These are phyloP conservation scores for Plasmodium blacklocki DNA, from an alignment of 169 alveolate species.

Conservation along the genomic window DNA sequence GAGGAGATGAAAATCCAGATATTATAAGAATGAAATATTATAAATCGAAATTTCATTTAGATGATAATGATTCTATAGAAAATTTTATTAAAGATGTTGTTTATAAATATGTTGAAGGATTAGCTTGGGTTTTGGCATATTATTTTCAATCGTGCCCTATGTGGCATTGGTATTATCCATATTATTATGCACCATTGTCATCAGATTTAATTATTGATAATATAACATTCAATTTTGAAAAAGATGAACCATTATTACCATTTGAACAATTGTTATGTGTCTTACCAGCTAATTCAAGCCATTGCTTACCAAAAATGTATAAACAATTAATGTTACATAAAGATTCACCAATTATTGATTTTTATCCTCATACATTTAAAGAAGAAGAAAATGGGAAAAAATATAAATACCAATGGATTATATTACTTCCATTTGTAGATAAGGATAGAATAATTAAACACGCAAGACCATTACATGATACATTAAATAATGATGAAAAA, in stretches of 20 bases:
- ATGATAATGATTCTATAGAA: conserved; percentile 51
- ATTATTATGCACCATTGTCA: conserved; percentile 99
- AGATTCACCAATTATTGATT: conserved; percentile 85
- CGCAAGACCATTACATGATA: conserved; percentile 84
- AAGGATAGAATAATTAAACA: conserved; percentile 80
- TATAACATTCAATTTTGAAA: conserved; percentile 79
- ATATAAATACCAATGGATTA: conserved; percentile 90
- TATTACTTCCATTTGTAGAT: conserved; percentile 90
- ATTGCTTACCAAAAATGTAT: conserved; percentile 92
- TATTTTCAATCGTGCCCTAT: conserved; percentile 95
- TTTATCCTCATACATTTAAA: conserved; percentile 85
- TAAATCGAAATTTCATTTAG: conserved; percentile 66
- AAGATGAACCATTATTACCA: conserved; percentile 95
- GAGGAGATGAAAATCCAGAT: conserved; percentile 68
- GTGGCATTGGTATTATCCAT: conserved; percentile 99
- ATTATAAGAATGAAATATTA: conserved; percentile 47
- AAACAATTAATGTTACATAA: conserved; percentile 82
- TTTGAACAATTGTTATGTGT: conserved; percentile 97
- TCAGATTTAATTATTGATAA: conserved; percentile 90
- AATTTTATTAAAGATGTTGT: conserved; percentile 77
- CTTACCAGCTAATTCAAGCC: conserved; percentile 96
- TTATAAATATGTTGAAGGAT: conserved; percentile 94
- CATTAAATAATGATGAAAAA: conserved; percentile 78
- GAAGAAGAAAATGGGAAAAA: conserved; percentile 91
- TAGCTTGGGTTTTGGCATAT: conserved; percentile 95